These are phyloP conservation scores for Fraxinus platypoda DNA, from an alignment of 305 asterid species.

Conservation along the genomic window DNA sequence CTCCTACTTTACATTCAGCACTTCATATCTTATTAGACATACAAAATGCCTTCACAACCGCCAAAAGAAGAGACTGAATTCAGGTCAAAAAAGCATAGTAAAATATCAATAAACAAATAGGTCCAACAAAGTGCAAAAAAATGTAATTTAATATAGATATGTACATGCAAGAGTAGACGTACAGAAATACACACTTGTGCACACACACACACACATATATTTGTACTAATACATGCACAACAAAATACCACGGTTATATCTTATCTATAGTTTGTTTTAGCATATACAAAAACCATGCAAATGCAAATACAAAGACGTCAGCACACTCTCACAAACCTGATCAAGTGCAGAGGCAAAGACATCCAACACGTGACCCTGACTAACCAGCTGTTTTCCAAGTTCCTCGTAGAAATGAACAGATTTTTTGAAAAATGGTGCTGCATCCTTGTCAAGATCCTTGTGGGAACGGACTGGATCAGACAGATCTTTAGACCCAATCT, in stretches of 20 bases:
- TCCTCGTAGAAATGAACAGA: slow-evolving; percentile 81
- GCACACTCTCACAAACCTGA: slow-evolving; percentile 59
- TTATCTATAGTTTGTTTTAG: background rate
- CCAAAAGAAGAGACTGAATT: background rate
- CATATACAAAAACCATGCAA: slow-evolving; percentile 7
- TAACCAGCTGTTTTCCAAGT: slow-evolving; percentile 78
- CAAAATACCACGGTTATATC: background rate
- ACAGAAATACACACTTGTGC: background rate
- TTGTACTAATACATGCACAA: background rate
- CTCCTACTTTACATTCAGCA: background rate
- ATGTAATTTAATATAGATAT: background rate
- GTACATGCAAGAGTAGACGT: background rate
- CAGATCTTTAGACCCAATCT: slow-evolving; percentile 93
- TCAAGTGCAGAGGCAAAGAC: slow-evolving; percentile 97
- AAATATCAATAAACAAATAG: background rate
- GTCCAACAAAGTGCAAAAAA: background rate
- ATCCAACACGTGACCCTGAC: slow-evolving; percentile 91
- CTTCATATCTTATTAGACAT: background rate
- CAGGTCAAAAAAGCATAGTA: background rate
- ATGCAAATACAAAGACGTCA: slow-evolving; percentile 2
- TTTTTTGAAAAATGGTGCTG: slow-evolving; percentile 82
- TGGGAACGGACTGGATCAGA: slow-evolving; percentile 98
- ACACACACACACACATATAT: background rate
- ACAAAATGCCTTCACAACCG: background rate
- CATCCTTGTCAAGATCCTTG: slow-evolving; percentile 96